Base-by-base conservation (phyloP, 345 rosid genomes). In the Laguncularia racemosa region DNA sequence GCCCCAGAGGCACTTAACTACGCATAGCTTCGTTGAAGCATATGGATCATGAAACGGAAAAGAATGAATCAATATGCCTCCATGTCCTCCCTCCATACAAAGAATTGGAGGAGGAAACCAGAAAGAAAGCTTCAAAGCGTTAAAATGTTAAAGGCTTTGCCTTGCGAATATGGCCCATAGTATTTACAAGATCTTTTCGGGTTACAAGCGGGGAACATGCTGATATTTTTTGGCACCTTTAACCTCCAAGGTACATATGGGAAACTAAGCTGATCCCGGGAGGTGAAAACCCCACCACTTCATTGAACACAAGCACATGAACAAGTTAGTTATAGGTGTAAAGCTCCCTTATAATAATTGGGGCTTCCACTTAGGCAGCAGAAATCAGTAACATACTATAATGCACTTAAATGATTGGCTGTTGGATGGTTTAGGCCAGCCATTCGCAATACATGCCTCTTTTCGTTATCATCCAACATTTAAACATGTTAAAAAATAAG, bases 221-320 rank as follows among this genome's bases (percentile, higher is more conserved):
- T 80, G 62, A 86, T 77, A 69, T 89, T 72, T 77, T 80, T 76
- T 15, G 73, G 74, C 66, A 80, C 83, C 58, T 79, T 79, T 72
- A 89, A 61, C 68, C 96, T 86, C 97, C 98, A 89, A 4, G 83
- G 77, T 48, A 92, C 89, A 58, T 81, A 86, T 0, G 98, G 98
- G 71, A 89, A 92, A 67, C 98, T 92, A 58, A 92, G 75, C 50
- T 92, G 98, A 72, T 92, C 98, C 48, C 98, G 80, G 6, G 98
- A 89, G 3, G 97, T 92, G 75, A n/a, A n/a, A 73, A 92, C 14
- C 91, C 86, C 19, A 89, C 97, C 3, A 84, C 98, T 75, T 92
- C 98, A 50, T 92, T 86, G 71, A 89, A 89, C 97, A 92, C 15
- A 86, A 84, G 84, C 98, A 92, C 95, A 85, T 84, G 20, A 92